Base-by-base conservation (phyloP, 371 early-diverging fungal genomes). In the Mucor irregularis region DNA sequence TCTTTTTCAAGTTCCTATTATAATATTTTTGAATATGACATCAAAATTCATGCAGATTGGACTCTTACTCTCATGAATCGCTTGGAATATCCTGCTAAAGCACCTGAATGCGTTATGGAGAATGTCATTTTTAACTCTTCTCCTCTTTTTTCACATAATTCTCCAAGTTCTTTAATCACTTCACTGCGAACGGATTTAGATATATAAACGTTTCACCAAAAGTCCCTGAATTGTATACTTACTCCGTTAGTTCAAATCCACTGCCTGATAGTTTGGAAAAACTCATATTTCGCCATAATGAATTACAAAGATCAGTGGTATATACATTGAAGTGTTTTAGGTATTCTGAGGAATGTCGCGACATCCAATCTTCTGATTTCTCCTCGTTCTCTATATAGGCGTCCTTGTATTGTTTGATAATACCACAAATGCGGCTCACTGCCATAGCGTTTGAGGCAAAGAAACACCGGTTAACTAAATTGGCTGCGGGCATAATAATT, bases 231-330 rank as follows among this genome's bases (percentile, higher is more conserved):
- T 2, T 33, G 39, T 24, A 30, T 53, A 22, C 43, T 63, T 79
- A 81, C 81, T 57, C 49, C 37, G 76, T 53, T 35, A 83, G 44
- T 2, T 66, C 66, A 49, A 81, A 82, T 9, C 73, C 43, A 50
- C 55, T 1, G 70, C 53, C 53, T 22, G 29, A 66, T 64, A 44
- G 68, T 71, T 28, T n/a, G n/a, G n/a, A n/a, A n/a, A 82, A 68
- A 0, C 76, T 74, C 0, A 71, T 58, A 19, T 76, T 78, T 26
- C 76, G 58, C 84, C 84, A 86, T 11, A 84, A 34, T 17, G 78
- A 64, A 46, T 76, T 81, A 52, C 83, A 86, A 3, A 84, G 62
- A 33, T 84, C 84, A 69, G 75, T 78, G 17, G 83, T 75, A 50
- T 73, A 81, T 3, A 76, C 69, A 66, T 86, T 86, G 55, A 86